phyloP scores from a whole-genome alignment of 495 filamentous ascomycete species.

The Penicillium argentinense region DNA sequence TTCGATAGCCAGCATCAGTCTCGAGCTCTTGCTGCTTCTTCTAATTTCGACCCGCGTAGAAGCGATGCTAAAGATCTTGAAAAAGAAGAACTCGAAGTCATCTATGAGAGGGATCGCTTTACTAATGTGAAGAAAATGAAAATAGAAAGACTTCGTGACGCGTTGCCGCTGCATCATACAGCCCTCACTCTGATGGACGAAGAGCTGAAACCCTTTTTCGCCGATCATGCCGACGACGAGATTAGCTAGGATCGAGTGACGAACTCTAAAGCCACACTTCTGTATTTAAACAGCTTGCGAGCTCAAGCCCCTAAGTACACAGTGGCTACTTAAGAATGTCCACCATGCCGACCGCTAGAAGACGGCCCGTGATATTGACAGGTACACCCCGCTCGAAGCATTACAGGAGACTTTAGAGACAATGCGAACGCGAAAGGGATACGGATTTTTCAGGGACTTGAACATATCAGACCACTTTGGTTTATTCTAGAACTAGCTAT shows the following conservation, averaged over 20 bases:
- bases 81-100: constrained; percentile 18
- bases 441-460: constrained; percentile 2
- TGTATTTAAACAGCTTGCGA: constrained; percentile 25
- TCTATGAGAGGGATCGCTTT: constrained; percentile 4
- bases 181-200: constrained; percentile 17
- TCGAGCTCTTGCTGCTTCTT: constrained; percentile 13
- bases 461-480: constrained; percentile 25
- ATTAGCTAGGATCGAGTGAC: constrained; percentile 16
- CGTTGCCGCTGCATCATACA: constrained; percentile 21
- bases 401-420: constrained; percentile 21
- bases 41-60: constrained; percentile 22
- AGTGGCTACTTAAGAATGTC: constrained; percentile 25
- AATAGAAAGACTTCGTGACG: constrained; percentile 14
- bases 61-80: constrained; percentile 15
- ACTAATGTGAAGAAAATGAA: constrained; percentile 13
- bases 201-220: constrained; percentile 18
- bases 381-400: constrained; percentile 28
- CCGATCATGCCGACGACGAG: constrained; percentile 8
- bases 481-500: too few relatives aligned
- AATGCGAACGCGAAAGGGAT: constrained; percentile 15
- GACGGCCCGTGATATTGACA: constrained; percentile 22
- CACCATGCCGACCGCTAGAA: constrained; percentile 17
- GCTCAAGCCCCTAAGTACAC: constrained; percentile 22
- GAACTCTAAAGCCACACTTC: constrained; percentile 20
- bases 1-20: constrained; percentile 21